Base-by-base conservation (phyloP, 331 rosid species). In the Saraca asoca region DNA sequence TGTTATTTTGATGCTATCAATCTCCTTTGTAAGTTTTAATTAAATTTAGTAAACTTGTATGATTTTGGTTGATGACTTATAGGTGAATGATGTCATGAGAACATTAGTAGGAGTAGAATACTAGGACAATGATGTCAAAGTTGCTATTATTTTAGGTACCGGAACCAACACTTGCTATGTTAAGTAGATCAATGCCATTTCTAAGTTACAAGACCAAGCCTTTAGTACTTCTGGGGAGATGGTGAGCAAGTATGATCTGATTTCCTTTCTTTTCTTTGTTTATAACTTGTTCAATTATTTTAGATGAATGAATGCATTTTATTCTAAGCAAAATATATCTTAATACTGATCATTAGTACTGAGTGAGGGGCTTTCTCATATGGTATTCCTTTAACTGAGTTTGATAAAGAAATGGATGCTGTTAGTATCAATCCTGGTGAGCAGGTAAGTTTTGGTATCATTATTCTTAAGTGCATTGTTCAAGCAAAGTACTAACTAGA, bases 321-420 rank as follows among this genome's bases (percentile, higher is more conserved):
- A n/a, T n/a, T n/a, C 5, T 76, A 69, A 67, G 60, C 66, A 50
- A 49, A n/a, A n/a, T n/a, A n/a, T n/a, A 37, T 5, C n/a, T 78
- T 65, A 31, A 44, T 78, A 63, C 82, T 89, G 98, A 85, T 92
- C 78, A 84, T 92, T 15, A 92, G 83, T 59, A 87, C 94, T 0
- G 98, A 92, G 79, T 92, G 98, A 96, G 98, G 98, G 29, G 88
- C 95, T 58, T 92, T 87, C 82, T 82, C 91, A 39, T 76, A 69
- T 12, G 84, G 83, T 80, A 96, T 92, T 34, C 96, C 98, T 64
- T 79, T 85, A 65, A 83, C 94, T 0, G 89, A 70, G 52, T 89
- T 79, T 66, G 98, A 92, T 74, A 78, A 85, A 68, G 95, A 82
- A 16, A 89, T 92, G 98, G 98, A 92, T 80, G 89, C 85, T 58